These are phyloP conservation scores for Guillardia theta DNA, from an alignment of 78 protist genomes.

Conservation along the genomic window DNA sequence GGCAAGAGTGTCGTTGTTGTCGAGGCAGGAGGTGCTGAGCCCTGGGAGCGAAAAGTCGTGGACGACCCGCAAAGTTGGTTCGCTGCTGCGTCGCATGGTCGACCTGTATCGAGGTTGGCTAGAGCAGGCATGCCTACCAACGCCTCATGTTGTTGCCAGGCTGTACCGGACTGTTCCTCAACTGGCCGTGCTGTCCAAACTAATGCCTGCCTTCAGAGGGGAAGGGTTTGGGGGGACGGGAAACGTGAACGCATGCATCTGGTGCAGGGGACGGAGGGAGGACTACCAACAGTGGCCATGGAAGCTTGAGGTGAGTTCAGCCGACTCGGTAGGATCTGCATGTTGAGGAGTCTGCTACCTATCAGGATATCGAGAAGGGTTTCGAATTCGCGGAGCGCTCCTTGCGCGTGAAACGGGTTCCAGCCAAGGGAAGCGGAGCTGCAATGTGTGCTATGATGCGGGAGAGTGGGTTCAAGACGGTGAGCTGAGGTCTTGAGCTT, in stretches of 20 bases:
- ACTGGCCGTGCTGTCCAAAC: not conserved
- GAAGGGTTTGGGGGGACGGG: not conserved
- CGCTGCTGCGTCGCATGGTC: not conserved
- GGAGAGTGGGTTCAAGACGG: too few relatives aligned
- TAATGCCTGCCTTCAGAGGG: not conserved
- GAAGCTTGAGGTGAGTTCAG: not conserved
- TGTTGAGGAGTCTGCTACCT: too few relatives aligned
- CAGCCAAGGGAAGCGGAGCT: too few relatives aligned
- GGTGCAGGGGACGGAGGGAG: not conserved
- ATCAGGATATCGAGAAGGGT: not conserved
- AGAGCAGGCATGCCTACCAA: not conserved
- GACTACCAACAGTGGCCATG: not conserved
- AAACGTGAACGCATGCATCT: not conserved
- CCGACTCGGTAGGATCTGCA: too few relatives aligned
- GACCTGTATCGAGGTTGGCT: not conserved
- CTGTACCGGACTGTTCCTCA: not conserved
- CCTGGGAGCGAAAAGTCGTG: not conserved
- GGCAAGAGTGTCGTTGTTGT: not conserved
- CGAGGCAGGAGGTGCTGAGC: not conserved
- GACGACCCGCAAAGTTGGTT: not conserved
- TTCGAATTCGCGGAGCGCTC: not conserved
- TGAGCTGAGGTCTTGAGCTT: not conserved
- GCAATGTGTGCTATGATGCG: too few relatives aligned
- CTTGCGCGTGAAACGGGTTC: not conserved
- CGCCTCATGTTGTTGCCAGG: not conserved